These are phyloP conservation scores for Boletellus emodensis DNA, from an alignment of 768 basidiomycete genomes.

Conservation along the genomic window DNA sequence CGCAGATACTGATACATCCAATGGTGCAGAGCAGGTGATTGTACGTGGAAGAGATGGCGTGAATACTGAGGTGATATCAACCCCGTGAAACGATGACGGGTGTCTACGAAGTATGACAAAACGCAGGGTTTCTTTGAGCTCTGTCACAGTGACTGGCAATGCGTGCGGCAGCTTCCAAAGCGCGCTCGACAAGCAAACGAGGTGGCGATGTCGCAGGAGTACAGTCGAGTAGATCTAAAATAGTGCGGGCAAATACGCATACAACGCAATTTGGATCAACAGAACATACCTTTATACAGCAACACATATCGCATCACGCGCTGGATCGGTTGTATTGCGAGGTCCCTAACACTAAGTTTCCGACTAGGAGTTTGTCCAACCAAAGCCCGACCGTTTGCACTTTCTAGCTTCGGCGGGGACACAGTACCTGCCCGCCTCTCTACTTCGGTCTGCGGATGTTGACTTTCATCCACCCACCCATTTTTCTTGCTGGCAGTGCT, in stretches of 20 bases:
- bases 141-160: conserved; percentile 59
- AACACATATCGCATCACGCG: conserved; percentile 61
- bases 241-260: conserved; percentile 1
- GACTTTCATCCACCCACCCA: conserved; percentile 6
- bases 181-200: conserved; percentile 51
- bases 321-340: conserved; percentile 63
- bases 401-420: conserved; percentile 1
- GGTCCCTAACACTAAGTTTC: conserved; percentile 43
- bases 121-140: conserved; percentile 53
- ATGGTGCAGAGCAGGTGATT: not conserved
- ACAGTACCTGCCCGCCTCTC: not conserved
- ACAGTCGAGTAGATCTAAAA: conserved; percentile 47
- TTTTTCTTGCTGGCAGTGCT: conserved; percentile 3
- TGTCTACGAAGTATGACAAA: conserved; percentile 28
- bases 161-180: conserved; percentile 51
- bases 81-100: not conserved
- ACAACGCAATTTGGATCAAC: not conserved
- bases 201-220: conserved; percentile 49
- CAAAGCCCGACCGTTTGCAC: not conserved
- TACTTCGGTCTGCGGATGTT: not conserved
- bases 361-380: conserved; percentile 11
- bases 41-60: not conserved
- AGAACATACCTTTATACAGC: conserved; percentile 50
- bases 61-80: conserved; percentile 3
- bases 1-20: not conserved